These are phyloP conservation scores for Misopates orontium DNA, from an alignment of 257 asterid species.

Conservation along the genomic window DNA sequence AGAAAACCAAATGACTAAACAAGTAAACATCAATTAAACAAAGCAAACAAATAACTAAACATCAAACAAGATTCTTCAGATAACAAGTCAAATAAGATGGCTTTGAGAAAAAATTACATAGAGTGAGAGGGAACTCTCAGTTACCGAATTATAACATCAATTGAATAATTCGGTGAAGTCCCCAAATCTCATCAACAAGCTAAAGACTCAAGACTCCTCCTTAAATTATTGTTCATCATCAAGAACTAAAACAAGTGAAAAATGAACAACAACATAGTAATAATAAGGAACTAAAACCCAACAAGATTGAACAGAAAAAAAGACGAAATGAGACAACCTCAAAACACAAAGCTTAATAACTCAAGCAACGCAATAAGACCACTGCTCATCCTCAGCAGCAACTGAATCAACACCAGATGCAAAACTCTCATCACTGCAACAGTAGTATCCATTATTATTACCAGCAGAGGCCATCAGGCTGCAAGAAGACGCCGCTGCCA, in stretches of 20 bases:
- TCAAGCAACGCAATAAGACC: slow-evolving; percentile 86
- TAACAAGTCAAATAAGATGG: slow-evolving; percentile 22
- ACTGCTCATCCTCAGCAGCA: slow-evolving; percentile 74
- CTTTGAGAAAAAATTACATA: slow-evolving; percentile 31
- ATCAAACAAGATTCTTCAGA: slow-evolving; percentile 6
- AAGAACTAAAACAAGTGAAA: slow-evolving; percentile 30
- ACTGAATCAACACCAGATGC: slow-evolving; percentile 40
- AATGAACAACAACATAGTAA: slow-evolving; percentile 35
- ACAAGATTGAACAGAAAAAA: slow-evolving; percentile 3
- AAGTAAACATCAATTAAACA: no score
- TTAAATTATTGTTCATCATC: slow-evolving; percentile 44
- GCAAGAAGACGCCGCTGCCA: slow-evolving; percentile 51
- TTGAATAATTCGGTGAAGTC: slow-evolving; percentile 1
- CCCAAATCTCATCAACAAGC: slow-evolving; percentile 23
- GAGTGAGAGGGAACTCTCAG: slow-evolving; percentile 26
- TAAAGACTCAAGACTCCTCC: slow-evolving; percentile 26
- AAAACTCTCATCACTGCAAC: slow-evolving; percentile 50
- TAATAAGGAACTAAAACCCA: slow-evolving; percentile 23
- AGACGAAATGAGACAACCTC: slow-evolving; percentile 12
- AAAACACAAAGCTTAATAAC: slow-evolving; percentile 1
- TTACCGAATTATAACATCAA: slow-evolving; percentile 27
- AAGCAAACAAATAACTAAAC: neutral
- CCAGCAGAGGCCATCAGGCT: slow-evolving; percentile 48
- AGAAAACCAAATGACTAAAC: neutral
- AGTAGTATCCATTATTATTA: slow-evolving; percentile 46